A percentile compares a stretch with the other conserved stretches of the same genome.
phyloP scores from a whole-genome alignment of 2,329 filamentous ascomycete species.

The Fusarium miscanthi region DNA sequence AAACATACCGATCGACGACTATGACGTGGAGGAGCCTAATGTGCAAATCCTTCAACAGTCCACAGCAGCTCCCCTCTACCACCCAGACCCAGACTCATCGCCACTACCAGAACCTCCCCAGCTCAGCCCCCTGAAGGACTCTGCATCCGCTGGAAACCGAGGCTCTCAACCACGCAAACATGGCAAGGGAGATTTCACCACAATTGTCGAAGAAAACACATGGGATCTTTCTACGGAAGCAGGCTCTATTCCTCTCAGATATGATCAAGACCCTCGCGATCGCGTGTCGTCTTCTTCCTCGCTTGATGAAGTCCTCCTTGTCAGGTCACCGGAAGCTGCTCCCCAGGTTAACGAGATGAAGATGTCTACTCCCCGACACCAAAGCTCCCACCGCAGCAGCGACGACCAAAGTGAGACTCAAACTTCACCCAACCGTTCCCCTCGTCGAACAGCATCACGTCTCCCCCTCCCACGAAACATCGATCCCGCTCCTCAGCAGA shows the following conservation, averaged over 20 bases:
- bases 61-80: constrained; percentile 44
- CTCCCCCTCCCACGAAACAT: constrained; percentile 50
- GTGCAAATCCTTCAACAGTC: constrained; percentile 60
- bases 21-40: constrained; percentile 56
- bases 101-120: constrained; percentile 61
- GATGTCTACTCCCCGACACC: constrained; percentile 26
- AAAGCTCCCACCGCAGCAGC: constrained; percentile 29
- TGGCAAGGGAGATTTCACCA: constrained; percentile 56
- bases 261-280: constrained; percentile 19
- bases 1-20: constrained; percentile 57
- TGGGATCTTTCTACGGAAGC: constrained; percentile 53
- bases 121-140: constrained; percentile 64
- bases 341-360: constrained; percentile 25
- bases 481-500: constrained; percentile 60
- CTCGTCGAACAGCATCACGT: constrained; percentile 36
- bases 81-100: constrained; percentile 53
- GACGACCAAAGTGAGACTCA: constrained; percentile 27
- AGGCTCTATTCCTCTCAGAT: constrained; percentile 10
- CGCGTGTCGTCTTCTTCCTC: constrained; percentile 48
- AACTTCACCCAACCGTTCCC: constrained; percentile 30
- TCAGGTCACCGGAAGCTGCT: constrained; percentile 36
- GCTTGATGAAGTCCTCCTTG: constrained; percentile 50
- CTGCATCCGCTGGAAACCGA: constrained; percentile 62
- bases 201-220: constrained; percentile 61
- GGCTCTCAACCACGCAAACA: constrained; percentile 45